Base-by-base conservation (phyloP, 495 filamentous ascomycete genomes). In the Apodospora peruviana region DNA sequence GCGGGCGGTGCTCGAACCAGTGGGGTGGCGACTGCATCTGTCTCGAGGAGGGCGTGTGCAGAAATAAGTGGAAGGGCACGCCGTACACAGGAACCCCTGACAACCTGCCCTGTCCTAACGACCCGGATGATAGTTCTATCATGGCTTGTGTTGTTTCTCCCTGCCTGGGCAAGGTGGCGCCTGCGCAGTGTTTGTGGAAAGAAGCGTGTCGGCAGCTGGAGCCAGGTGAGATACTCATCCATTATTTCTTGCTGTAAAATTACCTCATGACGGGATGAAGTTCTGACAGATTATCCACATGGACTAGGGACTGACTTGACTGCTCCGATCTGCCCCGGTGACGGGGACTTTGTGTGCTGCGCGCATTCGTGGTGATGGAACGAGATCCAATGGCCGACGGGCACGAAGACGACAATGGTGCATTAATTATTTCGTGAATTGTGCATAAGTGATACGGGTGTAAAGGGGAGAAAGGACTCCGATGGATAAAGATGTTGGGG, bases 11-110 rank as follows among this genome's bases (percentile, higher is more conserved):
- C 48, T 29, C 36, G 14, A 55, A 55, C 43, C 10, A 47, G 3
- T 55, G 52, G 52, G 52, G 52, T 7, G 16, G 20, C 29, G 52
- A 55, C 27, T 55, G 52, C 48, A 47, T 55, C 42, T 55, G 52
- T 16, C 52, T 55, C n/a, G 52, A 55, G 35, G 23, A 36, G 20
- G 41, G 38, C 20, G 27, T 51, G 21, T 55, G 52, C 47, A 17
- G 38, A 11, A 40, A 42, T 22, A 36, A 38, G n/a, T 55, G 52
- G 52, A 37, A 41, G n/a, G 52, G 52, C 14, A 46, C 35, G 18
- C 39, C 52, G 2, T 55, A 55, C 42, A 55, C 47, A 11, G 52
- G 52, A n/a, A 36, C 10, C 16, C 14, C 17, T 5, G 47, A 32
- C 4, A 55, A 55, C 39, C 51, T 42, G 47, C 52, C 52, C 10